These are phyloP conservation scores for Kuraishia capsulata DNA, from an alignment of 805 yeast genomes.

Conservation along the genomic window DNA sequence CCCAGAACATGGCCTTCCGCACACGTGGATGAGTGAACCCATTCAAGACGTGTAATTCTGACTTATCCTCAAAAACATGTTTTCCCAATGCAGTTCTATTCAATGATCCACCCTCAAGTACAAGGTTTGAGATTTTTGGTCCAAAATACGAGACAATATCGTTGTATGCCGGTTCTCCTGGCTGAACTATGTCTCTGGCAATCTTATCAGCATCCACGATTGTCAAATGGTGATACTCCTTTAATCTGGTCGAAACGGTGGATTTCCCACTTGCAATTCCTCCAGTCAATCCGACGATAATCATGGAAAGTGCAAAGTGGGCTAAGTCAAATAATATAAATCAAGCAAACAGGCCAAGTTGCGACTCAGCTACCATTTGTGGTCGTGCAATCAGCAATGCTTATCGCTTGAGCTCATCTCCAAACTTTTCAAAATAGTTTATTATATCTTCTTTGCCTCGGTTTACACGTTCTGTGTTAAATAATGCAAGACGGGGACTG, in stretches of 20 bases:
- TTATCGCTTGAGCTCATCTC: too few relatives aligned
- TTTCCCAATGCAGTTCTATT: slow-evolving; percentile 72
- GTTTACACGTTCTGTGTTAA: too few relatives aligned
- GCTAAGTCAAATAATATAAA: too few relatives aligned
- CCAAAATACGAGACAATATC: slow-evolving; percentile 55
- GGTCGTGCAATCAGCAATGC: too few relatives aligned
- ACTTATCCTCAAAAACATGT: slow-evolving; percentile 64
- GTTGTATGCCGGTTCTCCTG: slow-evolving; percentile 65
- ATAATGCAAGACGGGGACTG: too few relatives aligned
- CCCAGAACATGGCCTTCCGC: slow-evolving; percentile 51
- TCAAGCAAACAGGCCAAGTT: too few relatives aligned
- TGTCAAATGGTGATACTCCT: slow-evolving; percentile 40
- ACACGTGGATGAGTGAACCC: slow-evolving; percentile 85
- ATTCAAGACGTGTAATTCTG: slow-evolving; percentile 53
- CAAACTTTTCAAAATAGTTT: too few relatives aligned
- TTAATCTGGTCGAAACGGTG: slow-evolving; percentile 63
- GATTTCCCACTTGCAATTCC: slow-evolving; percentile 98
- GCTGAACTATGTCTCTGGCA: slow-evolving; percentile 79
- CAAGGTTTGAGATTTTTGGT: slow-evolving; percentile 39
- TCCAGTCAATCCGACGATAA: slow-evolving; percentile 92
- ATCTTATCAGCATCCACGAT: slow-evolving; percentile 87
- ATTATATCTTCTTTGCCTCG: too few relatives aligned
- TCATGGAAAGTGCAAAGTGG: slow-evolving; percentile 51
- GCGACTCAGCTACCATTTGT: too few relatives aligned
- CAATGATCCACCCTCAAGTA: slow-evolving; percentile 37